These are phyloP conservation scores for Nemania diffusa DNA, from an alignment of 2,329 filamentous ascomycete genomes.

Conservation along the genomic window DNA sequence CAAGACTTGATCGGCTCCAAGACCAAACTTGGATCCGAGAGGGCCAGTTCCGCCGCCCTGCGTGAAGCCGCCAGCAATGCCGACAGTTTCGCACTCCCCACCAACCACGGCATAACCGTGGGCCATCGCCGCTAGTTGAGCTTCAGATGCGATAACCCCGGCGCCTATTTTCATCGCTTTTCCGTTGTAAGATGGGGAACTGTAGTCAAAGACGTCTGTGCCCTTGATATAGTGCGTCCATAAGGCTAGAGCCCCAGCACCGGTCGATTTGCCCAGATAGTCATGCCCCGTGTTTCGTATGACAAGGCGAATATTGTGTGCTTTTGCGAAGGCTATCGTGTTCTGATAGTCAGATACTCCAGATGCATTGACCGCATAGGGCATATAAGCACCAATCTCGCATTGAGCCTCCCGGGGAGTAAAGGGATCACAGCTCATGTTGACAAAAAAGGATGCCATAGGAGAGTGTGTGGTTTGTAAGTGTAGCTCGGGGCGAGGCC, in stretches of 20 bases:
- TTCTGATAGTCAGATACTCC: background rate
- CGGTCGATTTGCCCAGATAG: conserved; percentile 36
- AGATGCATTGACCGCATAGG: conserved; percentile 23
- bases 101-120: conserved; percentile 47
- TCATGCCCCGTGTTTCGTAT: conserved; percentile 28
- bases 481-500: conserved; percentile 33
- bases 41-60: conserved; percentile 67
- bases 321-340: conserved; percentile 6
- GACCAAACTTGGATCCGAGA: conserved; percentile 63
- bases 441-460: conserved; percentile 18
- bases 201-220: conserved; percentile 42
- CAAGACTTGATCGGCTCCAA: conserved; percentile 65
- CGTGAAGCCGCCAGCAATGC: conserved; percentile 18
- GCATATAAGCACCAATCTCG: background rate
- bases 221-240: conserved; percentile 26
- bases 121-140: conserved; percentile 28
- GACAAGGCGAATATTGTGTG: conserved; percentile 22
- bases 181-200: conserved; percentile 41
- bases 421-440: conserved; percentile 26
- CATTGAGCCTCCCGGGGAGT: conserved; percentile 12
- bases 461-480: conserved; percentile 29
- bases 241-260: conserved; percentile 27
- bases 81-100: conserved; percentile 20
- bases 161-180: conserved; percentile 20
- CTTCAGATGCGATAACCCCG: conserved; percentile 14